Percentiles rank a stretch among this genome's conserved stretches.
These are phyloP conservation scores for Yarrowia divulgata DNA, from an alignment of 805 yeast genomes.

Conservation along the genomic window DNA sequence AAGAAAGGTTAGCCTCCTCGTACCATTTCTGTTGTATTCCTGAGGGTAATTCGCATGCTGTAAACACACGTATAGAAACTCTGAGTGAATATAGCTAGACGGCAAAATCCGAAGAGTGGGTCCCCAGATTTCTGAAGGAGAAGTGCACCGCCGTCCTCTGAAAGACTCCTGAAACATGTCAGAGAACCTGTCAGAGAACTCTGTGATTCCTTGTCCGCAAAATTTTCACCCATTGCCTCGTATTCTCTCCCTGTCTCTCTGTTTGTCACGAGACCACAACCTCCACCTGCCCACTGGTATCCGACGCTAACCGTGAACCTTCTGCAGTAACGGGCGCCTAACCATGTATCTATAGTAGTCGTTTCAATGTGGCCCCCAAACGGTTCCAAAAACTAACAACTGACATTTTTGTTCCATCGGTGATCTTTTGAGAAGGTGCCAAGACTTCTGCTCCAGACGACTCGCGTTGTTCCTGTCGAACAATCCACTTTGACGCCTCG, in stretches of 20 bases:
- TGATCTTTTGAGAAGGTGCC: background rate
- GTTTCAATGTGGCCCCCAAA: background rate
- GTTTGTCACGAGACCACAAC: background rate
- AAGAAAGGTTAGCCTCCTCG: no score
- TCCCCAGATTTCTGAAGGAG: no score
- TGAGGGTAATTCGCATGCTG: no score
- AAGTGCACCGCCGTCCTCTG: no score
- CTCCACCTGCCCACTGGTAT: slow-evolving; percentile 10
- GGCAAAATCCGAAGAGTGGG: no score
- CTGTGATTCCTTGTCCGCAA: no score
- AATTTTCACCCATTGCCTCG: no score
- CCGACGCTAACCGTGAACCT: slow-evolving; percentile 6
- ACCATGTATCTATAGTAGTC: background rate
- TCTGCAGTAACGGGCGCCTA: slow-evolving; percentile 9
- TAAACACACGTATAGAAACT: background rate
- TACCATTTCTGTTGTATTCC: no score
- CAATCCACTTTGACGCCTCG: background rate
- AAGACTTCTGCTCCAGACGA: background rate
- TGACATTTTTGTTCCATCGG: background rate
- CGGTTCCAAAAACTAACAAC: background rate
- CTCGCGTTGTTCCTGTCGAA: background rate
- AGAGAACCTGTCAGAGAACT: no score
- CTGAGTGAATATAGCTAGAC: no score
- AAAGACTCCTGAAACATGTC: no score
- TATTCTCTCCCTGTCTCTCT: background rate